Evolutionary conservation across 257 asterid species (phyloP).

Genomic region (Rubia yunnanensis): DNA sequence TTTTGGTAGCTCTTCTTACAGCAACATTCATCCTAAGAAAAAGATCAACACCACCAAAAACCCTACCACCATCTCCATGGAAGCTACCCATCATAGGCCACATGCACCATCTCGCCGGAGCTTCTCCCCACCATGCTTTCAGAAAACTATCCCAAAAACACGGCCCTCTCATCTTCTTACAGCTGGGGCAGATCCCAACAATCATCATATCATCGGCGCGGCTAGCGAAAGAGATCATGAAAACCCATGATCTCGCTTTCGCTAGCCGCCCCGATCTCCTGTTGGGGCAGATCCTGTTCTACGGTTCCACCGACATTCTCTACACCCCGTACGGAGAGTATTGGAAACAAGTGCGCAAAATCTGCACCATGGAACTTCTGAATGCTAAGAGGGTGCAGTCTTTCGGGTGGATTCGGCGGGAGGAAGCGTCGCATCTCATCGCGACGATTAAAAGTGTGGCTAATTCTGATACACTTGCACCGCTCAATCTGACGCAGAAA

Average conservation of each 20-base stretch:
- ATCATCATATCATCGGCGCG: background rate
- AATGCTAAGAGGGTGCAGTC: background rate
- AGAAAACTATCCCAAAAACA: background rate
- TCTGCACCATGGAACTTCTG: background rate
- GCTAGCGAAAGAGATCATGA: background rate
- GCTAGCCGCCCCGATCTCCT: background rate
- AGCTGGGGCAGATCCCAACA: background rate
- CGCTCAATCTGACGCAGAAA: background rate
- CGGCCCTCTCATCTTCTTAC: background rate
- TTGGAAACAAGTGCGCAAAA: conserved; percentile 2
- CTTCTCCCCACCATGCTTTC: background rate
- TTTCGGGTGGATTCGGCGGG: background rate
- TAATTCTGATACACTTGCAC: accelerated
- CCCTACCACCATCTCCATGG: background rate
- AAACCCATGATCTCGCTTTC: background rate
- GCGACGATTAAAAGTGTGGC: too few relatives aligned
- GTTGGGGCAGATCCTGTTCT: background rate
- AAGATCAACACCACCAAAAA: background rate
- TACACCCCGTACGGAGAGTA: background rate
- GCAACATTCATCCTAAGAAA: background rate
- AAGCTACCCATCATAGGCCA: background rate
- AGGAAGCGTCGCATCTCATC: background rate
- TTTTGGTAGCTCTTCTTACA: background rate
- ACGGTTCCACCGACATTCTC: background rate
- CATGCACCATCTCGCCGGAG: background rate